Evolutionary conservation across 495 filamentous ascomycete genomes (phyloP), one percentile per base, ranked within the genome.

Genomic region (Lepidopterella palustris): DNA sequence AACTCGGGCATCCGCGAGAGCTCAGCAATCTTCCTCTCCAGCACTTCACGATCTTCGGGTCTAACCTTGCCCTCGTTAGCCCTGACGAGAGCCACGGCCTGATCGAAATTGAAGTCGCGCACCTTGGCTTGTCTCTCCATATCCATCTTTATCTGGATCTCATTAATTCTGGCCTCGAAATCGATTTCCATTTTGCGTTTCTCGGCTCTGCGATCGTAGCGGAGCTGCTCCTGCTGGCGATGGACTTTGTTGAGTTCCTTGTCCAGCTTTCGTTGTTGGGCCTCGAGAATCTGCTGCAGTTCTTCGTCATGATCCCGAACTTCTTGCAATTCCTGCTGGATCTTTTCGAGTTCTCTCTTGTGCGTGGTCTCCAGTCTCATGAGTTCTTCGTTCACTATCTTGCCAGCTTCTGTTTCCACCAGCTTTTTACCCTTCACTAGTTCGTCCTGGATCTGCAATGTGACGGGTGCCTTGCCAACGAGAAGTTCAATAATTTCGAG

Each of bases 311-410:
- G 39, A 20, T 42, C 39, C 20, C 20, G 13, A 2, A 20, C 39
- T 42, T 42, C 39, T 42, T 42, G 39, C 47, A 51, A 18, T 11
- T 51, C 47, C 47, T 51, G 21, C 47, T 51, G 20, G 25, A 51
- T 23, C 20, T 23, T 51, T 11, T 11, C 13, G 10, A 51, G 47
- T 23, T 51, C 47, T 28, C 25, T 23, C 13, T 11, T 23, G 25
- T 51, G 47, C 47, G 13, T 23, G n/a, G n/a, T 23, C 3, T 11
- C 21, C 2, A 51, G 47, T 11, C 25, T 13, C 3, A 51, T 23
- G 21, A 51, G 20, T 11, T 51, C 47, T 28, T 51, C 47, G 47
- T 51, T 51, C 15, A 51, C 25, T 3, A 13, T 24, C 11, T 23
- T 11, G 47, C 47, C 47, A 13, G 21, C 21, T 13, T 11, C 47